Evolutionary conservation across 108 stramenopile genomes (phyloP), one percentile per base, ranked within the genome.

Genomic region (Epithemia pelagica): DNA sequence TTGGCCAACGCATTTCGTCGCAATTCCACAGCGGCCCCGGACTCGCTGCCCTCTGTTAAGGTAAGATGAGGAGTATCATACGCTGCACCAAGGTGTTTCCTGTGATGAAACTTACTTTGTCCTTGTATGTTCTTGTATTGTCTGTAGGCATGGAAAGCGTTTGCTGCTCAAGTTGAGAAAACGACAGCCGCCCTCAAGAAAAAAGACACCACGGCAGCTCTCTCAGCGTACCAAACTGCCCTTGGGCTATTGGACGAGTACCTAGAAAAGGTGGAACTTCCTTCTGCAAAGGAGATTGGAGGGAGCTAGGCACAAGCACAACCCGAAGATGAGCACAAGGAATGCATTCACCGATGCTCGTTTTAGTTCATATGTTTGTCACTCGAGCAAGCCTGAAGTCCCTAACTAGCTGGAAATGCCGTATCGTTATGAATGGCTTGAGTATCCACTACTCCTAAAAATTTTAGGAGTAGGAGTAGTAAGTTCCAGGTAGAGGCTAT

Each of bases 91-190:
- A n/a, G 3, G 8, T 22, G 28, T 26, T 56, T 62, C 0, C 27
- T n/a, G 18, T 46, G 3, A 63, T 56, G 23, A 0, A 59, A 52
- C 21, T 21, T 7, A 30, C 22, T 10, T 37, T 58, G 60, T 3
- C 30, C 61, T 56, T 67, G 20, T 58, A 15, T 21, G 19, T 28
- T 19, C n/a, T n/a, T n/a, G n/a, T n/a, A n/a, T n/a, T n/a, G n/a
- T 5, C n/a, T 64, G 21, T 65, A 90, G 87, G 88, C 86, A 75
- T 93, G 87, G 88, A 93, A 93, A 64, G 87, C 85, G 24, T 90
- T 87, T 66, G 77, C 77, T 7, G 77, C 65, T 31, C 83, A 86
- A 57, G 77, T 89, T 23, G 87, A 88, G 2, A 59, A 59, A 18
- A 53, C 88, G 46, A 75, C 84, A 46, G 82, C 77, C 33, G 64